Evolutionary conservation across 78 protist genomes (phyloP).

Genomic region (Chrysochromulina parva): DNA sequence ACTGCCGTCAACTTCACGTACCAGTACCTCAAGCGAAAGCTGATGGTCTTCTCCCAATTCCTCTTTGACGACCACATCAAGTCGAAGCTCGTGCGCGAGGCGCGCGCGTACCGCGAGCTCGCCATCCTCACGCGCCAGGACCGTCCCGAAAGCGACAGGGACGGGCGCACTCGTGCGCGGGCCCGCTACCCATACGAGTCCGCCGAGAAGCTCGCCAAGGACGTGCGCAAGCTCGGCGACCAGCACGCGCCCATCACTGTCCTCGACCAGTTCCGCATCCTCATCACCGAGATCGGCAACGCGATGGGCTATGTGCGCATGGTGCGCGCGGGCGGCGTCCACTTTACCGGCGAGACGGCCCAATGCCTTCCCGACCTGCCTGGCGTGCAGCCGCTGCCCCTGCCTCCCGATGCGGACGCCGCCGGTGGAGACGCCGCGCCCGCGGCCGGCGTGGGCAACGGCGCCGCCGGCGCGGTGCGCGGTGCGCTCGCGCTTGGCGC

Average conservation of each 20-base stretch:
- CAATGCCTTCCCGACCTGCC: slow-evolving; percentile 70
- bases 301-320: slow-evolving; percentile 94
- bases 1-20: slow-evolving; percentile 94
- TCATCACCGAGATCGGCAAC: slow-evolving; percentile 93
- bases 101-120: neutral
- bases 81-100: slow-evolving; percentile 47
- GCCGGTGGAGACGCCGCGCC: neutral
- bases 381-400: neutral
- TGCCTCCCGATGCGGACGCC: neutral
- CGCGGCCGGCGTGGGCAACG: neutral
- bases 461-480: neutral
- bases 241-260: slow-evolving; percentile 71
- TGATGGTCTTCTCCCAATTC: slow-evolving; percentile 87
- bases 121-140: slow-evolving; percentile 44
- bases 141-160: too few relatives aligned
- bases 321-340: slow-evolving; percentile 88
- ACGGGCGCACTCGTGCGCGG: too few relatives aligned
- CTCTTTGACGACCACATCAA: slow-evolving; percentile 94
- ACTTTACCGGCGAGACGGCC: slow-evolving; percentile 66
- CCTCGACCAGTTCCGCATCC: slow-evolving; percentile 87
- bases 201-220: slow-evolving; percentile 77
- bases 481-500: neutral
- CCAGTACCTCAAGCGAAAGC: slow-evolving; percentile 60
- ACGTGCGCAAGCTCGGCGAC: slow-evolving; percentile 27
- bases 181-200: too few relatives aligned